Evolutionary conservation across 345 rosid genomes (phyloP).

Genomic region (Iberis pinnata): DNA sequence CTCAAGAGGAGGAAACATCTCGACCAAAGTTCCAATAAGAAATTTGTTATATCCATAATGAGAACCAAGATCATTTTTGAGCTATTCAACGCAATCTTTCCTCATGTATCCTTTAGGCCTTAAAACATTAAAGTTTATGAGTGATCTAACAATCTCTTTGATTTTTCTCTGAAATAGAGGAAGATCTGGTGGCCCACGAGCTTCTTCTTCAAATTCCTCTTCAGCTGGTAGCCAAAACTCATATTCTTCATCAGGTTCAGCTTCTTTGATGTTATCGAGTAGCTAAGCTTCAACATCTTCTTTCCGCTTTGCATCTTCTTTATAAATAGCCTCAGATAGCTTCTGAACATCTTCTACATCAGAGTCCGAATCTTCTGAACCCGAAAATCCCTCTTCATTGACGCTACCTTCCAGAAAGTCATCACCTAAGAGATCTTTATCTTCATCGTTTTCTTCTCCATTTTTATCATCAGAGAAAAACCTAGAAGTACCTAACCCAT

Average conservation of each 20-base stretch:
- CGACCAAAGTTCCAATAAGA: constrained; percentile 65
- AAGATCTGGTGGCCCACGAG: constrained; percentile 65
- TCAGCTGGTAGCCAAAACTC: constrained; percentile 75
- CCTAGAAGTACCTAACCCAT: too few species aligned
- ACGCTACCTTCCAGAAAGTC: constrained; percentile 30
- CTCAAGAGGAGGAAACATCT: constrained; percentile 95
- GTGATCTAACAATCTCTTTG: constrained; percentile 73
- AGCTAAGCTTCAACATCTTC: constrained; percentile 54
- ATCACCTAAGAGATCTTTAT: constrained; percentile 21
- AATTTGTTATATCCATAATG: constrained; percentile 92
- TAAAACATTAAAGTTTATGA: constrained; percentile 64
- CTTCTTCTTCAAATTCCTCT: constrained; percentile 34
- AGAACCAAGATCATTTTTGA: constrained; percentile 61
- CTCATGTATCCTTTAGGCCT: constrained; percentile 59
- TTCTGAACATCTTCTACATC: constrained; percentile 52
- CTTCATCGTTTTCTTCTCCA: too few species aligned
- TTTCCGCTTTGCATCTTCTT: constrained; percentile 32
- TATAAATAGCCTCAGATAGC: constrained; percentile 48
- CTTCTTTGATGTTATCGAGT: constrained; percentile 39
- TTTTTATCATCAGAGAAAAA: constrained; percentile 29
- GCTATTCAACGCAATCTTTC: constrained; percentile 63
- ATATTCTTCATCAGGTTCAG: constrained; percentile 67
- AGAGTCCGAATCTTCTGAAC: constrained; percentile 44
- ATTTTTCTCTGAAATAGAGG: constrained; percentile 64
- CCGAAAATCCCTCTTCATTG: constrained; percentile 35